These are phyloP conservation scores for Pyrenopolyporus hunteri DNA, from an alignment of 495 filamentous ascomycete species.

Conservation along the genomic window DNA sequence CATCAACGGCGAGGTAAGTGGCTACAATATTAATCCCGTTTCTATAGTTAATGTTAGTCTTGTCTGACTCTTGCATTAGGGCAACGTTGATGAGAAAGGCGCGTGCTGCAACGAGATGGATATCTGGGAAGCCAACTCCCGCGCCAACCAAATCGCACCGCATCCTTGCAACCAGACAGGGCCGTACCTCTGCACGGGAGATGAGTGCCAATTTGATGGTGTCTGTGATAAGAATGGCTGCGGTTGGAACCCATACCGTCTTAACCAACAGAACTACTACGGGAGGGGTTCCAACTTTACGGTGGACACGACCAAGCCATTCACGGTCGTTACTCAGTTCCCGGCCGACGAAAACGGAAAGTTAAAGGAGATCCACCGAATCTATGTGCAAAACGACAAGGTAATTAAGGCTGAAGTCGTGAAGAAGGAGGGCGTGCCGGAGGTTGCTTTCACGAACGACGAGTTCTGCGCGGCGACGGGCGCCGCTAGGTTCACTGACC, in stretches of 20 bases:
- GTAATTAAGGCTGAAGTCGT: conserved; percentile 53
- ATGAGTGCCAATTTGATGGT: conserved; percentile 55
- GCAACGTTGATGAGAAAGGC: conserved; percentile 56
- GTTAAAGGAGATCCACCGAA: conserved; percentile 62
- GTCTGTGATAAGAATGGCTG: conserved; percentile 72
- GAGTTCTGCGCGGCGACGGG: conserved; percentile 65
- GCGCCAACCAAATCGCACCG: conserved; percentile 62
- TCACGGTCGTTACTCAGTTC: conserved; percentile 75
- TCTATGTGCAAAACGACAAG: conserved; percentile 66
- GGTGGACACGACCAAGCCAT: conserved; percentile 64
- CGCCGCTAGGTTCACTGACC: conserved; percentile 53
- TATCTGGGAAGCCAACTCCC: conserved; percentile 68
- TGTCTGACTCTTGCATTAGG: conserved; percentile 30
- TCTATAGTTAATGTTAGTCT: background rate
- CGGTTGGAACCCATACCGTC: conserved; percentile 66
- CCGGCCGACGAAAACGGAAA: conserved; percentile 57
- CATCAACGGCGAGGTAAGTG: conserved; percentile 61
- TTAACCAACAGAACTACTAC: conserved; percentile 63
- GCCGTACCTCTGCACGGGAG: conserved; percentile 56
- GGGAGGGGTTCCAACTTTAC: conserved; percentile 52
- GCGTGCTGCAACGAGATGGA: conserved; percentile 69
- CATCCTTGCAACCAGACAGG: conserved; percentile 59
- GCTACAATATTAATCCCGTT: background rate
- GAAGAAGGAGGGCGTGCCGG: conserved; percentile 53
- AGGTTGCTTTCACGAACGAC: conserved; percentile 59